A percentile compares a stretch with the other conserved stretches of the same genome.
These are phyloP conservation scores for Plectosphaerella plurivora DNA, from an alignment of 2,329 filamentous ascomycete genomes.

Conservation along the genomic window DNA sequence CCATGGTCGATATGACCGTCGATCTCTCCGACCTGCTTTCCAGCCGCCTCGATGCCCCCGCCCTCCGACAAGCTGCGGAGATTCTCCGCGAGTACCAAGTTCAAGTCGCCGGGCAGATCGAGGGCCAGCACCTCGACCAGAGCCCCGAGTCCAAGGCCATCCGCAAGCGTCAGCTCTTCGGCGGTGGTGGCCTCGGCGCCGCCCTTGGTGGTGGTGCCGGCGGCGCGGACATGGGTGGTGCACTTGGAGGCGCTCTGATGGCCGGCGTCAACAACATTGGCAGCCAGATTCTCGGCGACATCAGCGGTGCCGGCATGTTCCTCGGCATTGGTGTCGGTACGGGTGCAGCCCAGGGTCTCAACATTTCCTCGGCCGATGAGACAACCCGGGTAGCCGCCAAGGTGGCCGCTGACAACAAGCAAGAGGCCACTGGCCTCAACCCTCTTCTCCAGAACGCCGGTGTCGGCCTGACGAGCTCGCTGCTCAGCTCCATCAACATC, in stretches of 20 bases:
- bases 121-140: neutral
- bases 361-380: conserved; percentile 10
- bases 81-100: conserved; percentile 6
- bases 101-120: conserved; percentile 4
- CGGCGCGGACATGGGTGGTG: conserved; percentile 1
- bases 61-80: conserved; percentile 7
- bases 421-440: conserved; percentile 22
- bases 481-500: conserved; percentile 19
- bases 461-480: conserved; percentile 20
- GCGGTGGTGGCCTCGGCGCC: neutral
- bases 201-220: neutral
- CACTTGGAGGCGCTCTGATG: conserved; percentile 7
- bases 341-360: conserved; percentile 17
- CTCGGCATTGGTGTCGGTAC: conserved; percentile 18
- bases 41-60: conserved; percentile 4
- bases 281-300: conserved; percentile 6
- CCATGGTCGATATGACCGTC: conserved; percentile 10
- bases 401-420: conserved; percentile 20
- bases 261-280: conserved; percentile 10
- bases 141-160: neutral
- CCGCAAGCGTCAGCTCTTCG: neutral
- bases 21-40: conserved; percentile 8
- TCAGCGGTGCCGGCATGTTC: conserved; percentile 13
- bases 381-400: conserved; percentile 11
- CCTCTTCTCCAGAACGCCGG: conserved; percentile 21